A percentile compares a stretch with the other conserved stretches of the same genome.
Conservation (phyloP, 2,329 filamentous ascomycete genomes). For the Cadophora sp. region DNA sequence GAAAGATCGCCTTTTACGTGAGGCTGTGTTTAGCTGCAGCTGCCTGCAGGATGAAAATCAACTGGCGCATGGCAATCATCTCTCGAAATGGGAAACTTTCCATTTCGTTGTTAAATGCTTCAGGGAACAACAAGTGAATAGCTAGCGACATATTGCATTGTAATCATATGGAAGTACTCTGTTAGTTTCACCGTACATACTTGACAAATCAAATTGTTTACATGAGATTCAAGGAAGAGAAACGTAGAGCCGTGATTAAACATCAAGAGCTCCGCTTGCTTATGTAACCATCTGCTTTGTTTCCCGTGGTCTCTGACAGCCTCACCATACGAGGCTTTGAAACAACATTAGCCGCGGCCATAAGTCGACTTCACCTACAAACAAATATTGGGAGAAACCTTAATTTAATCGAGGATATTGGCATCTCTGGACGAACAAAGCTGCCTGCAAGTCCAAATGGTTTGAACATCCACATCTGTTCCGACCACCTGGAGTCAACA, state of each 20-base stretch:
- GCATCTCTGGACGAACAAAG: neutral
- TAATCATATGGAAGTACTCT: too few species aligned
- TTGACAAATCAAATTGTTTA: too few species aligned
- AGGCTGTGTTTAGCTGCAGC: neutral
- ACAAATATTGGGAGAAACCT: too few species aligned
- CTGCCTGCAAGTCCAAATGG: neutral
- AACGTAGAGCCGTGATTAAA: neutral
- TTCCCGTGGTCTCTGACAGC: conserved; percentile 4
- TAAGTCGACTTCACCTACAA: neutral
- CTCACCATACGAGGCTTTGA: conserved; percentile 16
- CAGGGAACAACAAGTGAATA: neutral
- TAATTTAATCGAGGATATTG: neutral
- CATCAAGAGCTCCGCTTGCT: neutral
- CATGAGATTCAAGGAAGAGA: too few species aligned
- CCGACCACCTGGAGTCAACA: conserved; percentile 16
- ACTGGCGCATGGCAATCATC: too few species aligned
- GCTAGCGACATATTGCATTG: too few species aligned
- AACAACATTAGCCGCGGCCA: conserved; percentile 13
- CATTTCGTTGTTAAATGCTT: too few species aligned
- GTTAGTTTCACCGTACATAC: too few species aligned
- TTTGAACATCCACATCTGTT: conserved; percentile 1
- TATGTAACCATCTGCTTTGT: neutral
- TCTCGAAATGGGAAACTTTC: too few species aligned
- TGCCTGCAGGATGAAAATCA: neutral
- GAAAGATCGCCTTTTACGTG: neutral